phyloP scores from a whole-genome alignment of 2,329 filamentous ascomycete species.

The Botrytis aclada region DNA sequence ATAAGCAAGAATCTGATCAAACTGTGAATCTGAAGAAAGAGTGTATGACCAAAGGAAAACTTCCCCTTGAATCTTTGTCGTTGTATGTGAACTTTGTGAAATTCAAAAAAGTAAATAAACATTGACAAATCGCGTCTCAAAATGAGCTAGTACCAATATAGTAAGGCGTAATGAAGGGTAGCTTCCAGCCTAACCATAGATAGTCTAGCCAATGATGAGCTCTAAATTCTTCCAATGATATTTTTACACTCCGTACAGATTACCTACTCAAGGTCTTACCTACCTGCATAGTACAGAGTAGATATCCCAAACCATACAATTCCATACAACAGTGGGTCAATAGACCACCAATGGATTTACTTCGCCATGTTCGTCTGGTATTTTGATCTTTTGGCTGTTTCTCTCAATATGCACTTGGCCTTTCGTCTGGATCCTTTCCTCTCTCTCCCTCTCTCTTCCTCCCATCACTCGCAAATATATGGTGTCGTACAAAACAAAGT shows the following conservation, averaged over 20 bases:
- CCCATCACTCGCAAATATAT: background rate
- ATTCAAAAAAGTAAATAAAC: slow-evolving; percentile 16
- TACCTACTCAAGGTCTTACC: background rate
- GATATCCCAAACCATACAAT: background rate
- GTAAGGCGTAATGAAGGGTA: background rate
- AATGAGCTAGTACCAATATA: background rate
- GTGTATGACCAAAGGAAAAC: slow-evolving; percentile 7
- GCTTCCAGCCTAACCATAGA: background rate
- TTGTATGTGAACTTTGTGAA: background rate
- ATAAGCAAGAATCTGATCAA: background rate
- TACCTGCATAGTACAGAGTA: background rate
- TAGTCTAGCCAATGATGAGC: background rate
- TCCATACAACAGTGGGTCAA: background rate
- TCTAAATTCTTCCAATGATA: background rate
- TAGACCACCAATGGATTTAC: background rate
- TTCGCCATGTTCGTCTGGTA: slow-evolving; percentile 13
- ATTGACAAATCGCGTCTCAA: slow-evolving; percentile 2
- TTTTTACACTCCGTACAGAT: background rate
- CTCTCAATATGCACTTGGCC: background rate
- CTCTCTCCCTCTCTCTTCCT: background rate
- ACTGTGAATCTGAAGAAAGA: slow-evolving; percentile 6
- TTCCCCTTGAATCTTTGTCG: slow-evolving; percentile 1
- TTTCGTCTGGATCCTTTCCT: background rate
- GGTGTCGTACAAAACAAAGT: background rate
- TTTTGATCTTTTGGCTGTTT: background rate